Percentiles rank a stretch among this genome's conserved stretches.
Conservation (phyloP, 2,329 filamentous ascomycete genomes). For the Purpureocillium takamizusanense region DNA sequence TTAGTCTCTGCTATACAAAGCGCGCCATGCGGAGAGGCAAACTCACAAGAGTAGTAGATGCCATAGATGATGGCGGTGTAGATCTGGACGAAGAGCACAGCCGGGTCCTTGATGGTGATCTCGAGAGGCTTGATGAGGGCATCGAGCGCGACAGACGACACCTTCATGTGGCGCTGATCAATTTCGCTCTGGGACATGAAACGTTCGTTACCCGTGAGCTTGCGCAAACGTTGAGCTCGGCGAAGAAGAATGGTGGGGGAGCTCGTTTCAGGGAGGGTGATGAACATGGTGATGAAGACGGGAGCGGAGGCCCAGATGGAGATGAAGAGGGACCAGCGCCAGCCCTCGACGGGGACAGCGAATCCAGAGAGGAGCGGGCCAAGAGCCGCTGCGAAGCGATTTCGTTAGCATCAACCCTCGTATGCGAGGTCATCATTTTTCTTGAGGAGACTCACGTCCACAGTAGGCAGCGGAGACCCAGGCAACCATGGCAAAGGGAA, state of each 20-base stretch:
- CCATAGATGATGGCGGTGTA: conserved; percentile 55
- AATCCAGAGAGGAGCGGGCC: conserved; percentile 55
- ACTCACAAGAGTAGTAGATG: conserved; percentile 47
- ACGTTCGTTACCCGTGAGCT: conserved; percentile 44
- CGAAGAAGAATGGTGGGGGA: conserved; percentile 50
- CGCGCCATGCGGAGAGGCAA: neutral
- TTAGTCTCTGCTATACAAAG: neutral
- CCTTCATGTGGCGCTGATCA: conserved; percentile 44
- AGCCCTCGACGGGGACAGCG: conserved; percentile 45
- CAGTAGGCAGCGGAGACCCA: conserved; percentile 48
- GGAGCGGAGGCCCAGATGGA: conserved; percentile 53
- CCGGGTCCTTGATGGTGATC: conserved; percentile 52
- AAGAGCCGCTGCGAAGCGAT: conserved; percentile 35
- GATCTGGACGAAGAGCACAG: conserved; percentile 51
- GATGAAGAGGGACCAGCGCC: conserved; percentile 58
- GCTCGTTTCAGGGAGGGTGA: conserved; percentile 57
- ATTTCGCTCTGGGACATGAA: conserved; percentile 58
- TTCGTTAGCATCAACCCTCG: conserved; percentile 6
- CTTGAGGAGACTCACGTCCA: conserved; percentile 28
- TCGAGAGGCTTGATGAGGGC: conserved; percentile 53
- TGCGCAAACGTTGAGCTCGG: conserved; percentile 52
- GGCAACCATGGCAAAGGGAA: conserved; percentile 49
- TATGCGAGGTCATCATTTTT: neutral
- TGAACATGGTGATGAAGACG: conserved; percentile 50
- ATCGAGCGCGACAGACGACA: conserved; percentile 37